Evolutionary conservation across 345 rosid species (phyloP).

Genomic region (Linum tenue): DNA sequence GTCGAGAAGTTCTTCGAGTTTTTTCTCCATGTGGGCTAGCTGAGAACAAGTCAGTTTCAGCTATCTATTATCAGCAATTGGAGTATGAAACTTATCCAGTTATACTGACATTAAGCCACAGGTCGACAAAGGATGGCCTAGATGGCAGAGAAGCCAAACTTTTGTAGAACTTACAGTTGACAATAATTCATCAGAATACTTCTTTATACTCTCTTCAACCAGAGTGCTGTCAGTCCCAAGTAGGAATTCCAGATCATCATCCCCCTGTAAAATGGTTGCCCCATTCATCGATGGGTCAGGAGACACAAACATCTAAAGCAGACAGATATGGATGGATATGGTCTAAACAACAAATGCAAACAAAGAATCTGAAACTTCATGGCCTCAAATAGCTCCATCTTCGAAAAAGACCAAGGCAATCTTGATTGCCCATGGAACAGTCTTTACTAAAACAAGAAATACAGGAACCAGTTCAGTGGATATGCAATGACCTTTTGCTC

Average conservation of each 20-base stretch:
- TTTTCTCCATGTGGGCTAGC: conserved; percentile 44
- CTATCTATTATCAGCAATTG: background rate
- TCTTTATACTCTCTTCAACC: conserved; percentile 33
- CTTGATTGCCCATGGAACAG: background rate
- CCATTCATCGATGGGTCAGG: background rate
- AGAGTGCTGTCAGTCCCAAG: conserved; percentile 21
- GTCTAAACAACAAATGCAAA: too few species aligned
- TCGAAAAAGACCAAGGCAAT: background rate
- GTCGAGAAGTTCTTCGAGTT: conserved; percentile 44
- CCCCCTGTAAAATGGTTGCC: conserved; percentile 16
- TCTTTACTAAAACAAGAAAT: background rate
- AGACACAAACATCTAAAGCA: background rate
- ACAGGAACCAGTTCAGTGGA: background rate
- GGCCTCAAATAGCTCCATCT: background rate
- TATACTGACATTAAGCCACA: background rate
- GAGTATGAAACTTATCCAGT: background rate
- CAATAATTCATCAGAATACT: conserved; percentile 37
- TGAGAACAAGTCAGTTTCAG: conserved; percentile 8
- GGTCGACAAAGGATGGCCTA: background rate
- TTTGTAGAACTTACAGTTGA: conserved; percentile 30
- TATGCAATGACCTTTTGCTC: background rate
- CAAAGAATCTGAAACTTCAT: background rate
- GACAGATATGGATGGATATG: background rate
- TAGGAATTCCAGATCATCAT: conserved; percentile 41
- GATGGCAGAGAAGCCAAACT: background rate